phyloP scores from a whole-genome alignment of 805 yeast genomes.

The Kuraishia borneana region DNA sequence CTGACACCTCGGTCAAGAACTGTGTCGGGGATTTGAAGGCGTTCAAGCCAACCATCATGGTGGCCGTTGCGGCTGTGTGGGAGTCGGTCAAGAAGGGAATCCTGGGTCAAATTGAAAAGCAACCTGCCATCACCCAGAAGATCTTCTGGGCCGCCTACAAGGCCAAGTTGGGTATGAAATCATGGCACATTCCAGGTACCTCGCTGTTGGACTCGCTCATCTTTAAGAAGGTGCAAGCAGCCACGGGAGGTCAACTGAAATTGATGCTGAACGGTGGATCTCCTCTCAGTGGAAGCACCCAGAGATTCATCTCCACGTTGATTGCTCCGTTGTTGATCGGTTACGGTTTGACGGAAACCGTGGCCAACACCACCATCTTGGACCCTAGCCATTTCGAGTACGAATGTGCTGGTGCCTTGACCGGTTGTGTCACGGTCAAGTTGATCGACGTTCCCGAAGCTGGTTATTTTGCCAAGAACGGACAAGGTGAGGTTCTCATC shows the following conservation, averaged over 20 bases:
- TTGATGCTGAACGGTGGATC: slow-evolving; percentile 85
- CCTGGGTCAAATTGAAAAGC: slow-evolving; percentile 55
- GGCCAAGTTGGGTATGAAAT: slow-evolving; percentile 54
- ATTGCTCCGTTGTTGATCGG: slow-evolving; percentile 86
- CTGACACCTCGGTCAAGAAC: slow-evolving; percentile 72
- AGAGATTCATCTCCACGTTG: slow-evolving; percentile 63
- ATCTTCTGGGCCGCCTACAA: slow-evolving; percentile 83
- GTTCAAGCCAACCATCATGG: slow-evolving; percentile 89
- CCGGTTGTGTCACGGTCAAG: slow-evolving; percentile 78
- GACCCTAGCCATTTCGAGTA: slow-evolving; percentile 55
- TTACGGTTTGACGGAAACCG: slow-evolving; percentile 93
- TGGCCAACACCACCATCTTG: slow-evolving; percentile 73
- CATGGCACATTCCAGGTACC: slow-evolving; percentile 68
- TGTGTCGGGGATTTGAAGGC: slow-evolving; percentile 82
- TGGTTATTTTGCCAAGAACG: slow-evolving; percentile 79
- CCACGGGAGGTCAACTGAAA: slow-evolving; percentile 87
- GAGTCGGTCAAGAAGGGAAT: slow-evolving; percentile 93
- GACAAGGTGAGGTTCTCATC: slow-evolving; percentile 88
- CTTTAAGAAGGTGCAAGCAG: slow-evolving; percentile 82
- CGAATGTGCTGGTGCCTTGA: slow-evolving; percentile 74
- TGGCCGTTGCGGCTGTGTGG: slow-evolving; percentile 98
- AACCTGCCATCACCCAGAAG: slow-evolving; percentile 58
- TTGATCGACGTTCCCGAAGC: slow-evolving; percentile 86
- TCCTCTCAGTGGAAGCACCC: slow-evolving; percentile 73
- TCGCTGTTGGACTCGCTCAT: slow-evolving; percentile 56